Conservation (phyloP, 2,329 filamentous ascomycete species). For the Teratosphaeria destructans region DNA sequence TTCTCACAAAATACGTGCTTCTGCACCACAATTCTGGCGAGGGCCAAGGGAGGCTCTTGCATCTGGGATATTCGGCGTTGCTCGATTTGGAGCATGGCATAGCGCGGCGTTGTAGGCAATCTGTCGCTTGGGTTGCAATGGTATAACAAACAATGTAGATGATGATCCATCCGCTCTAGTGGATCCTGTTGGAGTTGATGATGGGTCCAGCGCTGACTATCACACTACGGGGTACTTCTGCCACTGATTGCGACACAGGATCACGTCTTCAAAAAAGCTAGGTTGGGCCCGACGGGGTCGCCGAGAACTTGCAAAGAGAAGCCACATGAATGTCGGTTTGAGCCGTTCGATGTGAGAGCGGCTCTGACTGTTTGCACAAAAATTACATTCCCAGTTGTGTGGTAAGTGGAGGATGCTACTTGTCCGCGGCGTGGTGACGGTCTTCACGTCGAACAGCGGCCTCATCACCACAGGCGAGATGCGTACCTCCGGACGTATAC, state of each 20-base stretch:
- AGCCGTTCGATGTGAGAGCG: not conserved
- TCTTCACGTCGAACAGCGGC: not conserved
- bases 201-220: not conserved
- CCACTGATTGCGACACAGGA: not conserved
- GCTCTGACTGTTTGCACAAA: not conserved
- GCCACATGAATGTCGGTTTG: not conserved
- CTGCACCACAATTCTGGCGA: not conserved
- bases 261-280: not conserved
- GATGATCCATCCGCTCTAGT: not conserved
- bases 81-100: not conserved
- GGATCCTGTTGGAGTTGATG: not conserved
- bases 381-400: not conserved
- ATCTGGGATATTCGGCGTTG: not conserved
- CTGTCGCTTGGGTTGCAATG: not conserved
- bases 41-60: not conserved
- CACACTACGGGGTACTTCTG: not conserved
- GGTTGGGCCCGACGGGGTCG: not conserved
- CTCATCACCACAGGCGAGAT: not conserved
- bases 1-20: not conserved
- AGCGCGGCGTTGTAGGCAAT: not conserved
- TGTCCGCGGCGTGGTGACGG: not conserved
- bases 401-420: not conserved
- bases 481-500: not conserved
- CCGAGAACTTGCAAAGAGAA: not conserved
- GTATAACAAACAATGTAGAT: not conserved